These are phyloP conservation scores for Termitomyces sp. DNA, from an alignment of 768 basidiomycete genomes.

Conservation along the genomic window DNA sequence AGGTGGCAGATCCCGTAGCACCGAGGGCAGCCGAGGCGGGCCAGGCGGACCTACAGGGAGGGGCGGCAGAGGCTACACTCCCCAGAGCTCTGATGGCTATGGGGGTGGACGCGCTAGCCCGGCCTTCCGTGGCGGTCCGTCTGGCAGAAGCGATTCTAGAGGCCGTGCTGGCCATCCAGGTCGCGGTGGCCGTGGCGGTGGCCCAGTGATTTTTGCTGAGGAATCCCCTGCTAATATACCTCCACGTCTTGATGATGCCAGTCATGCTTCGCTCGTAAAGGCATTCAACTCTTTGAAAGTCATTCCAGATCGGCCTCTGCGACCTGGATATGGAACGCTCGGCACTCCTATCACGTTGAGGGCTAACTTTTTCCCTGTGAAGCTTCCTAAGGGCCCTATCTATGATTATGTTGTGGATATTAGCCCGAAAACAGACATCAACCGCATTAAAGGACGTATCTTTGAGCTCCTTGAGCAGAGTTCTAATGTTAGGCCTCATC, in stretches of 20 bases:
- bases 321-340: slow-evolving; percentile 51
- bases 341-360: slow-evolving; percentile 45
- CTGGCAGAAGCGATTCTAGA: slow-evolving; percentile 18
- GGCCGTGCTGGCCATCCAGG: slow-evolving; percentile 16
- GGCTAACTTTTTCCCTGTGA: slow-evolving; percentile 59
- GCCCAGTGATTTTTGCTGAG: slow-evolving; percentile 33
- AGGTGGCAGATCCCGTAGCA: slow-evolving; percentile 15
- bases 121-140: slow-evolving; percentile 17
- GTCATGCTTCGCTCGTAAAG: slow-evolving; percentile 31
- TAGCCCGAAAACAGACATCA: slow-evolving; percentile 37
- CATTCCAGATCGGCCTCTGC: slow-evolving; percentile 35
- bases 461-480: slow-evolving; percentile 47
- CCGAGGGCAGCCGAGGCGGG: slow-evolving; percentile 5
- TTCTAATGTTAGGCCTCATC: slow-evolving; percentile 26
- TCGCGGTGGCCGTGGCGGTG: slow-evolving; percentile 22
- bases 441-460: slow-evolving; percentile 41
- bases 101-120: slow-evolving; percentile 16
- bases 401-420: slow-evolving; percentile 56
- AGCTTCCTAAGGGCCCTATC: slow-evolving; percentile 36
- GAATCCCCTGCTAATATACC: slow-evolving; percentile 28
- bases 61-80: slow-evolving; percentile 12
- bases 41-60: slow-evolving; percentile 13
- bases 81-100: slow-evolving; percentile 9
- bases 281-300: slow-evolving; percentile 28
- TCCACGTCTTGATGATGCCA: slow-evolving; percentile 25